A percentile compares a stretch with the other conserved stretches of the same genome.
These are phyloP conservation scores for Paspalum vaginatum DNA, from an alignment of 176 grass and related monocot genomes.

Conservation along the genomic window DNA sequence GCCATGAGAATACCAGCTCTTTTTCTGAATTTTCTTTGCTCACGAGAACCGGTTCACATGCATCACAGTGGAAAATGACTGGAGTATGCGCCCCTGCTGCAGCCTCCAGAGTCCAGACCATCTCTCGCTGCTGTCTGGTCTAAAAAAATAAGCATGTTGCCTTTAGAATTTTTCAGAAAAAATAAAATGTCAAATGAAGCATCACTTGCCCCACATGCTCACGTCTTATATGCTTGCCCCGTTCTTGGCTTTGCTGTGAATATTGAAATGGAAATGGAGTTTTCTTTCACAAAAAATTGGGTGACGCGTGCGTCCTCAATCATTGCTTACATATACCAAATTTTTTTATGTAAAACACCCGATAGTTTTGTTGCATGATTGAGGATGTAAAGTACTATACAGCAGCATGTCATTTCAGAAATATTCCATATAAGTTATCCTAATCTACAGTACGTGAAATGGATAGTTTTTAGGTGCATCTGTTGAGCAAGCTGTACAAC, in stretches of 20 bases:
- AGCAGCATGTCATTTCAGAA: neutral
- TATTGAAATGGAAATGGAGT: neutral
- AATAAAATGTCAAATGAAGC: neutral
- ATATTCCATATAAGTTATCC: neutral
- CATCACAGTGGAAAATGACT: conserved; percentile 49
- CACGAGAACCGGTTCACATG: conserved; percentile 49
- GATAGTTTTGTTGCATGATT: conserved; percentile 27
- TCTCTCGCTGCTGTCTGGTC: conserved; percentile 9
- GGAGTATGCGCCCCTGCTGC: conserved; percentile 31
- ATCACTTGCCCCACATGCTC: conserved; percentile 3
- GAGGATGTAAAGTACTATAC: neutral
- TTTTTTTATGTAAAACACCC: neutral
- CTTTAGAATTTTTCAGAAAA: neutral
- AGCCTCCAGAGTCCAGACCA: conserved; percentile 22
- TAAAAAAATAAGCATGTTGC: neutral
- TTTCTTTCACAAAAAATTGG: neutral
- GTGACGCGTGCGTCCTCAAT: conserved; percentile 37
- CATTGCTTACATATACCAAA: conserved; percentile 14
- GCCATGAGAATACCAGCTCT: conserved; percentile 43
- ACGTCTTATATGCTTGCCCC: neutral
- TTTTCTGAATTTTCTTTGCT: conserved; percentile 11
- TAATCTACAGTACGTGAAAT: neutral
- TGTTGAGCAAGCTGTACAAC: neutral
- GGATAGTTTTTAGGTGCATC: neutral
- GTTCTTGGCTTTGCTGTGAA: neutral